A percentile compares a stretch with the other conserved stretches of the same genome.
Evolutionary conservation across 805 yeast species (phyloP).

Genomic region (Candida dendrica): DNA sequence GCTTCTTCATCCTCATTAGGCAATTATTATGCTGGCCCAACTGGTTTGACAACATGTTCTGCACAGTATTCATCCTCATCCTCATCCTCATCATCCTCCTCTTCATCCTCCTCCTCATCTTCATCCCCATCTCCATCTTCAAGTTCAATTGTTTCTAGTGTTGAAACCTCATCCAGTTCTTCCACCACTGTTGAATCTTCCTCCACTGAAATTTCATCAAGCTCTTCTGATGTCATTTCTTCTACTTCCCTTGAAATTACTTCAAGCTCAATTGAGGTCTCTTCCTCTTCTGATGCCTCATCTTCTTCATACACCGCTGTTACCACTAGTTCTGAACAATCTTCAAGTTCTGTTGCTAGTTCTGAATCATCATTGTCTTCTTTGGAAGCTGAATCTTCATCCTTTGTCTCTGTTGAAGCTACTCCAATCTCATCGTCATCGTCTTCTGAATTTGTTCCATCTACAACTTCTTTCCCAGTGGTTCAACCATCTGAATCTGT

Average conservation of each 20-base stretch:
- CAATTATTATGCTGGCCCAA: constrained; percentile 3
- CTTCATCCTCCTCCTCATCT: neutral
- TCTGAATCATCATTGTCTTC: neutral
- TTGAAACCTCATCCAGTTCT: constrained; percentile 9
- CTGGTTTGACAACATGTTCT: constrained; percentile 4
- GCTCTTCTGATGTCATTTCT: constrained; percentile 13
- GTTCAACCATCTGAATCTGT: neutral
- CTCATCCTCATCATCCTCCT: neutral
- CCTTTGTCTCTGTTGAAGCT: neutral
- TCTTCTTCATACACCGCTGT: constrained; percentile 16
- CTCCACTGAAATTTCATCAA: constrained; percentile 30
- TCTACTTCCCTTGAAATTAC: constrained; percentile 9
- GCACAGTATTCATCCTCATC: neutral
- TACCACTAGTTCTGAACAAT: neutral
- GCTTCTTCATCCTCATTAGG: constrained; percentile 3
- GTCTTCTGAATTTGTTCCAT: neutral
- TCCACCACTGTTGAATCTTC: constrained; percentile 17
- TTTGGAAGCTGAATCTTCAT: neutral
- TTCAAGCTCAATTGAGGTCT: constrained; percentile 19
- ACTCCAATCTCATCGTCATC: neutral
- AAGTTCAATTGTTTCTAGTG: constrained; percentile 18
- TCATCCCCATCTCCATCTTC: neutral
- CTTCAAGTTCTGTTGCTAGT: neutral
- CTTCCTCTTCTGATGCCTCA: constrained; percentile 20
- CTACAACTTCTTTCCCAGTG: neutral